Evolutionary conservation across 2,329 filamentous ascomycete species (phyloP), one percentile per base, ranked within the genome.

Genomic region (Botryotinia narcissicola): DNA sequence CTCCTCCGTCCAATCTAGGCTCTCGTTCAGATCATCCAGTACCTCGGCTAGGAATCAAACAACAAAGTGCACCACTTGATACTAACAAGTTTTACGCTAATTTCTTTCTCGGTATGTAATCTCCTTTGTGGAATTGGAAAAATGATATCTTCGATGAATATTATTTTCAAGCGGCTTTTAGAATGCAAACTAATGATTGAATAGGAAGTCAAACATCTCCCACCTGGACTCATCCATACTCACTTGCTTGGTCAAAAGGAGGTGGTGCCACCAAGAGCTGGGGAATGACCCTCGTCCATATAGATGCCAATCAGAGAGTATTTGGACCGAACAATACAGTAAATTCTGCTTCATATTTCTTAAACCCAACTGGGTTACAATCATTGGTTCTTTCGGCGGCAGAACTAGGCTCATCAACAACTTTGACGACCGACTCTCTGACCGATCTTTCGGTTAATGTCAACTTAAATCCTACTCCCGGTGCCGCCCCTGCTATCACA

Each of bases 41-140:
- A 40, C 82, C 86, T 59, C 85, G 87, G 22, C 80, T 84, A 35
- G 88, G 88, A 9, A 84, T 91, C 18, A 62, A 77, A 16, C 66
- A 73, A 32, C 78, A 82, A 60, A 73, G 73, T 57, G 80, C 81
- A 0, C 89, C 91, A 5, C 83, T 93, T 63, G 85, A 89, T 68
- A 95, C 93, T 37, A 95, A 95, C 84, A 95, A 93, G 79, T 95
- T 94, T 81, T 93, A 93, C 78, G 87, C 91, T 77, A 96, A 96
- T 79, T 89, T 96, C 75, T 94, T 94, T 81, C 85, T 98, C 0
- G 92, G 51, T 57, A 29, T 18, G 51, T 57, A 57, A 6, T 57
- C 51, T 57, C 14, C 14, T 57, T 9, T 29, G 5, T 29, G 14
- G 16, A 57, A 29, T 3, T 57, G n/a, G n/a, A 18, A 29, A 57